Percentiles rank a stretch among this genome's conserved stretches.
These are phyloP conservation scores for Nakaseomyces bracarensis DNA, from an alignment of 1,139 yeast species.

Conservation along the genomic window DNA sequence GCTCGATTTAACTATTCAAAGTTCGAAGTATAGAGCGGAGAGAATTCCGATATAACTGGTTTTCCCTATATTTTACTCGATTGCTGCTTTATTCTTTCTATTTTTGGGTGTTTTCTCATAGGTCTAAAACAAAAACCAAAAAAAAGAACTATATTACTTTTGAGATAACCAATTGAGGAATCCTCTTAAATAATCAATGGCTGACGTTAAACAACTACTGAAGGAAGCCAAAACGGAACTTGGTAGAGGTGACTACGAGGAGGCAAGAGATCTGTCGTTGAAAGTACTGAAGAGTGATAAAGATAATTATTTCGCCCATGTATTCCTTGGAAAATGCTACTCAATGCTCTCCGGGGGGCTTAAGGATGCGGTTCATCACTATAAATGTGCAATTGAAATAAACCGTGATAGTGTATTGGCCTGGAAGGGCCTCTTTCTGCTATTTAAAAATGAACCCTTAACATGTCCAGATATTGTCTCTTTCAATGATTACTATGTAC, in stretches of 20 bases:
- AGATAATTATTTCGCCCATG: constrained; percentile 53
- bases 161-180: too few species aligned
- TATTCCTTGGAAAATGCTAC: constrained; percentile 40
- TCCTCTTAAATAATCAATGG: too few species aligned
- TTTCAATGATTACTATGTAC: constrained; percentile 41
- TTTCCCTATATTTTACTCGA: too few species aligned
- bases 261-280: constrained; percentile 45
- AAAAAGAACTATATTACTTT: too few species aligned
- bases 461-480: constrained; percentile 30
- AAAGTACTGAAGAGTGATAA: constrained; percentile 49
- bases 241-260: constrained; percentile 48
- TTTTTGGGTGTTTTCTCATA: too few species aligned
- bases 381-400: constrained; percentile 46
- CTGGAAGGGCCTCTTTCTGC: constrained; percentile 68
- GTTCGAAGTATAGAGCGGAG: too few species aligned
- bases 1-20: too few species aligned
- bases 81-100: too few species aligned
- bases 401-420: constrained; percentile 54
- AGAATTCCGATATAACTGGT: too few species aligned
- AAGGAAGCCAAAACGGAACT: constrained; percentile 57
- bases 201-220: constrained; percentile 38
- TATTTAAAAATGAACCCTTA: constrained; percentile 31
- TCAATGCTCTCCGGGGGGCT: constrained; percentile 15
- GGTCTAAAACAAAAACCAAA: neutral
- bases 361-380: constrained; percentile 41